These are phyloP conservation scores for Apophysomyces ossiformis DNA, from an alignment of 371 early-diverging fungal species.

Conservation along the genomic window DNA sequence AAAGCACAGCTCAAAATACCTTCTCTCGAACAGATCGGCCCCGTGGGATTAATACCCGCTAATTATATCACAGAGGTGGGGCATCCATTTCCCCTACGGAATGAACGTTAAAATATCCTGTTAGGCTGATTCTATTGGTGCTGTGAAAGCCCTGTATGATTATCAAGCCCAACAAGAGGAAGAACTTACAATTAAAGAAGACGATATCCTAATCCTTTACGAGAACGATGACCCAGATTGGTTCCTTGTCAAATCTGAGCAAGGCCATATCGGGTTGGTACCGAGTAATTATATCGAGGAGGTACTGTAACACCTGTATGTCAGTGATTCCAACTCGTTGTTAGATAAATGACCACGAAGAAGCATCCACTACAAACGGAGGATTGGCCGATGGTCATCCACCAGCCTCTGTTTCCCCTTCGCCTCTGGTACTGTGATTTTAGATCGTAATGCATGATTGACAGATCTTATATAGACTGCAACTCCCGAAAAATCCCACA, in stretches of 20 bases:
- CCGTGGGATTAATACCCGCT: slow-evolving; percentile 77
- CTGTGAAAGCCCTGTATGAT: slow-evolving; percentile 74
- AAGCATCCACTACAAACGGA: background rate
- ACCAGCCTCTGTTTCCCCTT: slow-evolving; percentile 24
- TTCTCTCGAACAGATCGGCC: slow-evolving; percentile 47
- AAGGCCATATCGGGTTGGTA: slow-evolving; percentile 66
- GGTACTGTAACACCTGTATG: slow-evolving; percentile 19
- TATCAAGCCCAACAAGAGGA: slow-evolving; percentile 78
- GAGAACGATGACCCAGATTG: slow-evolving; percentile 83
- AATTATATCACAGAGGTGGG: slow-evolving; percentile 78
- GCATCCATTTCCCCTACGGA: background rate
- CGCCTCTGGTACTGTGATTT: slow-evolving; percentile 16
- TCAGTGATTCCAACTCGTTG: background rate
- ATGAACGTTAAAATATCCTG: background rate
- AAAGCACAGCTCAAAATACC: slow-evolving; percentile 69
- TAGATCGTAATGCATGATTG: slow-evolving; percentile 1
- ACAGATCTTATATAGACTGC: slow-evolving; percentile 5
- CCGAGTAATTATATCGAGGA: slow-evolving; percentile 80
- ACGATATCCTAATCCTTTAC: slow-evolving; percentile 70
- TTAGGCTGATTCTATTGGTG: slow-evolving; percentile 52
- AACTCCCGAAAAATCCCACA: slow-evolving; percentile 9
- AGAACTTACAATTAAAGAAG: slow-evolving; percentile 78
- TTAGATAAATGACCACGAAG: background rate
- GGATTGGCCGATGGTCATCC: slow-evolving; percentile 8
- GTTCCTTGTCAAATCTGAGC: slow-evolving; percentile 66